Conservation (phyloP, 331 rosid species). For the Rhamnella rubrinervis region DNA sequence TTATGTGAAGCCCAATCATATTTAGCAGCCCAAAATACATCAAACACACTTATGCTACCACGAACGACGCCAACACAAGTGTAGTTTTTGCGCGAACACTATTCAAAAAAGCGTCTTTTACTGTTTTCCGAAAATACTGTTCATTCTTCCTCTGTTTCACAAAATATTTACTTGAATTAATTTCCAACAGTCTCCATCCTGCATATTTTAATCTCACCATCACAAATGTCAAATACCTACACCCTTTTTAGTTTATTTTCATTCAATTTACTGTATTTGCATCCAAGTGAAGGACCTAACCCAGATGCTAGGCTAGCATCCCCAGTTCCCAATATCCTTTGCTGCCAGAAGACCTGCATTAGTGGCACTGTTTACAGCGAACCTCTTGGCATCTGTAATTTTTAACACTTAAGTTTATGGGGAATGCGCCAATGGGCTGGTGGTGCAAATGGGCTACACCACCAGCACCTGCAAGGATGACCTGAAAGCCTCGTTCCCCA, state of each 20-base stretch:
- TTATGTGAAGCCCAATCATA: no score
- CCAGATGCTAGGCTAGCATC: no score
- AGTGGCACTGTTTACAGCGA: conserved; percentile 80
- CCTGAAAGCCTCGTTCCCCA: conserved; percentile 60
- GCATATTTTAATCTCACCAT: conserved; percentile 24
- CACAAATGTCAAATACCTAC: background rate
- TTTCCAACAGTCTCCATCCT: no score
- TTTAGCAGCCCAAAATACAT: no score
- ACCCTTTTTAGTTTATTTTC: background rate
- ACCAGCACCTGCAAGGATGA: conserved; percentile 94
- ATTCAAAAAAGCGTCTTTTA: no score
- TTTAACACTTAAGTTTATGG: conserved; percentile 2
- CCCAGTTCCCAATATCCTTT: conserved; percentile 51
- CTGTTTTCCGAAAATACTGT: no score
- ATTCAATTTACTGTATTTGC: background rate
- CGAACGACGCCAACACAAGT: no score
- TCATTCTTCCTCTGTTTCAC: no score
- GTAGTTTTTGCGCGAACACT: no score
- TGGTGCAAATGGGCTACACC: conserved; percentile 98
- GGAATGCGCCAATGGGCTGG: conserved; percentile 36
- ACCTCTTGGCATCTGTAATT: conserved; percentile 81
- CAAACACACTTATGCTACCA: no score
- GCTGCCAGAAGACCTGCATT: conserved; percentile 79
- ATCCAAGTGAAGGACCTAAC: conserved; percentile 27
- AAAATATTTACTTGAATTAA: no score